Evolutionary conservation across 768 basidiomycete genomes (phyloP), one percentile per base, ranked within the genome.

Genomic region (Pleurotus sapidus): DNA sequence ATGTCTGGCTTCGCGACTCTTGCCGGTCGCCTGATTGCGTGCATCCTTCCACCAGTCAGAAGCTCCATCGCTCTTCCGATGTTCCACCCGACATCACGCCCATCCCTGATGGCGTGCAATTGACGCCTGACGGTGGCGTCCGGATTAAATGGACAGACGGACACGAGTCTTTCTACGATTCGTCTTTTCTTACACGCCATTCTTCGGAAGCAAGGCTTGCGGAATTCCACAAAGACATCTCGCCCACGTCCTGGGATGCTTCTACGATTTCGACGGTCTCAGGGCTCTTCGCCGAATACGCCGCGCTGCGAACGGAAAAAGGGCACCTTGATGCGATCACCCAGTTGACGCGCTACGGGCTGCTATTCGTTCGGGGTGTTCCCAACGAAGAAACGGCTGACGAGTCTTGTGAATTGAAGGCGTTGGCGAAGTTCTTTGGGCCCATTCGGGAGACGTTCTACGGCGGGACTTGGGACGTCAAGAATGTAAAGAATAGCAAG

Each of bases 381-480:
- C 89, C 93, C 0, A 82, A 80, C 45, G 58, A 70, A 14, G 75
- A 82, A 46, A 91, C 88, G 1, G 75, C 76, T 18, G 70, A 89
- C 57, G 77, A 80, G 24, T 70, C 69, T 0, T 94, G 92, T 67
- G 88, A 88, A 68, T 68, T 94, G 27, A 77, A 83, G 3, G 72
- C 58, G n/a, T 75, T 98, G 2, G 91, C 84, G 1, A 73, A 77
- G 24, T 67, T 65, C 20, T 89, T 98, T 63, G 89, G 93, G 5
- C 83, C 91, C 61, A 76, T 98, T 24, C 77, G 93, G 24, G 75
- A 80, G 46, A 98, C 95, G 7, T 95, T 98, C 69, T 99, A 99
- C 63, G 96, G 96, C 0, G 76, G 80, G 46, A 67, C 88, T 1
- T 98, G 94, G 93, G 85, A 97, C 68, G 95, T 98, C 24, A 83